Evolutionary conservation across 495 filamentous ascomycete species (phyloP).

Genomic region (Tetracladium marchalianum): DNA sequence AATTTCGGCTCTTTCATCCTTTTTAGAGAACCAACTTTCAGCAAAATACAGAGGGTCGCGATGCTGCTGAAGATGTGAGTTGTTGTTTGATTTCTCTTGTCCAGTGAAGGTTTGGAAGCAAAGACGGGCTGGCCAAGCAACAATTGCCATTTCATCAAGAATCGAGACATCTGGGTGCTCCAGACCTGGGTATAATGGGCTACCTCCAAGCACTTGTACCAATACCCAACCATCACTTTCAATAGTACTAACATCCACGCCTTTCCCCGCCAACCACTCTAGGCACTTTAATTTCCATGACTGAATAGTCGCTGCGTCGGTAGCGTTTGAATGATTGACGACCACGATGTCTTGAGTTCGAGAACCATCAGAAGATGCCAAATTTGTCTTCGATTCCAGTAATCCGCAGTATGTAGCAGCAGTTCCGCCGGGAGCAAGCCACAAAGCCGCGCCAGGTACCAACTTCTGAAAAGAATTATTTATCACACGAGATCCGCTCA

Average conservation of each 20-base stretch:
- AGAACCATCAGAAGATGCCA: neutral
- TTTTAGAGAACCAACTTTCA: slow-evolving; percentile 53
- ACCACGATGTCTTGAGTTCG: neutral
- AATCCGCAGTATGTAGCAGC: slow-evolving; percentile 27
- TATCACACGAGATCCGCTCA: neutral
- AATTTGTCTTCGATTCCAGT: slow-evolving; percentile 1
- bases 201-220: slow-evolving; percentile 14
- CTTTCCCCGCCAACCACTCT: slow-evolving; percentile 17
- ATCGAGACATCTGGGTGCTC: slow-evolving; percentile 8
- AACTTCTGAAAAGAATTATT: neutral
- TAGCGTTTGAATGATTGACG: neutral
- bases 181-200: slow-evolving; percentile 9
- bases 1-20: slow-evolving; percentile 35
- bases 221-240: slow-evolving; percentile 18
- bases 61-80: neutral
- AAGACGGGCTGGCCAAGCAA: slow-evolving; percentile 36
- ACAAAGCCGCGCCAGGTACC: slow-evolving; percentile 22
- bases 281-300: slow-evolving; percentile 18
- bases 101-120: slow-evolving; percentile 28
- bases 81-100: neutral
- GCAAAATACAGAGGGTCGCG: slow-evolving; percentile 57
- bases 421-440: slow-evolving; percentile 40
- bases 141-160: slow-evolving; percentile 9
- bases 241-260: slow-evolving; percentile 9
- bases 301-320: slow-evolving; percentile 8